Percentiles rank a stretch among this genome's conserved stretches.
Evolutionary conservation across 805 yeast species (phyloP).

Genomic region (Ogataea paradorogensis): DNA sequence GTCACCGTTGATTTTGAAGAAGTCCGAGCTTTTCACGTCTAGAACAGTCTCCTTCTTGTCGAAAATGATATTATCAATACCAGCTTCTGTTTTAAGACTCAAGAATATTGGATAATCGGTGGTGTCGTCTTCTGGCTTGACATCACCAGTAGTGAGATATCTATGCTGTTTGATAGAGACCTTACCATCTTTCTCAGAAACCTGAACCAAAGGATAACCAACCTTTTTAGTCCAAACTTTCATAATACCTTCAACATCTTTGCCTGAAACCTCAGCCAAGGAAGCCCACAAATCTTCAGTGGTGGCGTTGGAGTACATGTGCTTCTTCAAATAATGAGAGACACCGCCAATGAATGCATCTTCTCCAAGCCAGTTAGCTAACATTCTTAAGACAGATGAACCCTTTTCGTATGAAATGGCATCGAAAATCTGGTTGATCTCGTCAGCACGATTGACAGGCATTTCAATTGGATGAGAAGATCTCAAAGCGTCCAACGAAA

Average conservation of each 20-base stretch:
- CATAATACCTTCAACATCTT: conserved; percentile 63
- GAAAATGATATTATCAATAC: conserved; percentile 29
- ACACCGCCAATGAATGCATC: conserved; percentile 73
- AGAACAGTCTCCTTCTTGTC: conserved; percentile 23
- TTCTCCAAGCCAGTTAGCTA: conserved; percentile 67
- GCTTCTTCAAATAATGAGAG: conserved; percentile 59
- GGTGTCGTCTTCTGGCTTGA: conserved; percentile 55
- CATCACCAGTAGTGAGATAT: conserved; percentile 65
- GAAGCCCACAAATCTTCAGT: conserved; percentile 73
- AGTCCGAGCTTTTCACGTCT: conserved; percentile 21
- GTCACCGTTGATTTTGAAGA: conserved; percentile 51
- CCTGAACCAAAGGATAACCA: conserved; percentile 72
- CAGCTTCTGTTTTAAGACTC: conserved; percentile 29
- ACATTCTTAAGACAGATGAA: conserved; percentile 73
- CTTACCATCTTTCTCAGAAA: conserved; percentile 35
- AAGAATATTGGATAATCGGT: conserved; percentile 61
- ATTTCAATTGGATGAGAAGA: conserved; percentile 83
- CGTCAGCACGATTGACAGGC: conserved; percentile 77
- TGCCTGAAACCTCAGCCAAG: conserved; percentile 60
- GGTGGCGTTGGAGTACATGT: conserved; percentile 67
- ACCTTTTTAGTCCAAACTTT: conserved; percentile 68
- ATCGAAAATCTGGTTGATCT: conserved; percentile 80
- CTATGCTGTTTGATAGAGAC: conserved; percentile 52
- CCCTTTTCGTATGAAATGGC: conserved; percentile 83
- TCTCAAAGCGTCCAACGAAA: conserved; percentile 55